Evolutionary conservation across 2,329 filamentous ascomycete species (phyloP).

Genomic region (Teratosphaeriaceae sp.): DNA sequence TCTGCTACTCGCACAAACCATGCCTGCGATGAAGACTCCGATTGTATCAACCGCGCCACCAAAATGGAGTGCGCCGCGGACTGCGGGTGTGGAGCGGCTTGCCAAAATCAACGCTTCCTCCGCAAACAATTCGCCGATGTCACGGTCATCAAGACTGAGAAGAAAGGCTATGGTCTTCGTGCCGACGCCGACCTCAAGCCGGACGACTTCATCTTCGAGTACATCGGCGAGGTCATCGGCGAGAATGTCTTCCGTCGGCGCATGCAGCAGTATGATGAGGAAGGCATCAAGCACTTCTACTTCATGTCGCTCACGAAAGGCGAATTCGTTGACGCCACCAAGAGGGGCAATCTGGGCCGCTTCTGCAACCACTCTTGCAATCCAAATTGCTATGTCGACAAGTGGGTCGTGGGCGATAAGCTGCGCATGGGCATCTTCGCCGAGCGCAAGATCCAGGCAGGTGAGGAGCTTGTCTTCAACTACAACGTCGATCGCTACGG

Average conservation of each 20-base stretch:
- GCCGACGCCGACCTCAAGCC: constrained; percentile 69
- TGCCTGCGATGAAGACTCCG: constrained; percentile 91
- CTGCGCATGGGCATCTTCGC: constrained; percentile 99
- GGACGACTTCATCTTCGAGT: constrained; percentile 95
- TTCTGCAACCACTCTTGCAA: constrained; percentile 99
- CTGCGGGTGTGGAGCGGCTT: constrained; percentile 79
- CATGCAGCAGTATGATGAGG: constrained; percentile 88
- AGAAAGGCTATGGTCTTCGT: constrained; percentile 92
- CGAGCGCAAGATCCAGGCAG: constrained; percentile 72
- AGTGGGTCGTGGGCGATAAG: constrained; percentile 97
- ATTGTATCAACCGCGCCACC: constrained; percentile 96
- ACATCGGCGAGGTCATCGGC: constrained; percentile 97
- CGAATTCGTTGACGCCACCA: constrained; percentile 96
- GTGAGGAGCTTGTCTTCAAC: constrained; percentile 96
- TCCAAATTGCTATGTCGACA: constrained; percentile 98
- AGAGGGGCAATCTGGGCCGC: constrained; percentile 88
- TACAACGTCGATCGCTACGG: constrained; percentile 99
- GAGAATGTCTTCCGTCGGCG: constrained; percentile 82
- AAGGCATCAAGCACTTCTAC: constrained; percentile 98
- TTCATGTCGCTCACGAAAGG: constrained; percentile 98
- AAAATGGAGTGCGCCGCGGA: constrained; percentile 93
- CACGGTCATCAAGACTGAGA: constrained; percentile 93
- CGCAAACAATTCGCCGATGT: constrained; percentile 84
- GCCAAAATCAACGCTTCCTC: constrained; percentile 93
- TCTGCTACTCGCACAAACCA: constrained; percentile 53